Conservation (phyloP, 1,284 basidiomycete genomes). For the Trichosporon faecale region DNA sequence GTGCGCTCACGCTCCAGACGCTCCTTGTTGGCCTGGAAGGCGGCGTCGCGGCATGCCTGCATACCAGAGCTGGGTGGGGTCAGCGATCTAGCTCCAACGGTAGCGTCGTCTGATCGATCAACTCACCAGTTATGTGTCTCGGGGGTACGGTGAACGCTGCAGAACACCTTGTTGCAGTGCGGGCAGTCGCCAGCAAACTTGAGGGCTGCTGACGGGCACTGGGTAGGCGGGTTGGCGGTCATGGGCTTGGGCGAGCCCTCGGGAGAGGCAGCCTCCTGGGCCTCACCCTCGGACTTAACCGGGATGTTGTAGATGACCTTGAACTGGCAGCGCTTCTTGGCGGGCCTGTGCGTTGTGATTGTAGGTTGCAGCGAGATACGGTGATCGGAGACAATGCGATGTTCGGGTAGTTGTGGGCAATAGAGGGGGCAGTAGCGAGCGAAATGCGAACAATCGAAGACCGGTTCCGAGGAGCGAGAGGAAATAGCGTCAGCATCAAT, state of each 20-base stretch:
- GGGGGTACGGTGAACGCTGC: slow-evolving; percentile 51
- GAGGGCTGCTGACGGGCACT: slow-evolving; percentile 50
- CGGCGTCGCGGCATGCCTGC: slow-evolving; percentile 53
- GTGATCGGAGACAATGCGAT: neutral
- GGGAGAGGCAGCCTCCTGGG: slow-evolving; percentile 24
- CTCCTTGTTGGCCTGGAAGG: slow-evolving; percentile 54
- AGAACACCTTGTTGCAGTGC: slow-evolving; percentile 52
- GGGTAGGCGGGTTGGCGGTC: slow-evolving; percentile 49
- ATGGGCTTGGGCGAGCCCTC: slow-evolving; percentile 26
- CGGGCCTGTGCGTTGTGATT: slow-evolving; percentile 39
- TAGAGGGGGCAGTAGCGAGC: neutral
- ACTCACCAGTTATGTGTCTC: slow-evolving; percentile 54
- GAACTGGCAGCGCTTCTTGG: slow-evolving; percentile 52
- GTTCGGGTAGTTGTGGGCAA: neutral
- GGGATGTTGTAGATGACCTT: slow-evolving; percentile 52
- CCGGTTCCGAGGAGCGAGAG: neutral
- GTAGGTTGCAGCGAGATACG: neutral
- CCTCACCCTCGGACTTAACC: slow-evolving; percentile 14
- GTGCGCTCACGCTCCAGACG: slow-evolving; percentile 52
- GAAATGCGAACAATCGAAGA: neutral
- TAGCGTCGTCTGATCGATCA: neutral
- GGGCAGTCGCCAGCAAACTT: slow-evolving; percentile 52
- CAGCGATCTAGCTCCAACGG: slow-evolving; percentile 10
- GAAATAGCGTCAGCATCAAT: neutral
- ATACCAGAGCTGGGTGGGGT: slow-evolving; percentile 42